Base-by-base conservation (phyloP, 305 asterid genomes). In the Salvia sclarea region DNA sequence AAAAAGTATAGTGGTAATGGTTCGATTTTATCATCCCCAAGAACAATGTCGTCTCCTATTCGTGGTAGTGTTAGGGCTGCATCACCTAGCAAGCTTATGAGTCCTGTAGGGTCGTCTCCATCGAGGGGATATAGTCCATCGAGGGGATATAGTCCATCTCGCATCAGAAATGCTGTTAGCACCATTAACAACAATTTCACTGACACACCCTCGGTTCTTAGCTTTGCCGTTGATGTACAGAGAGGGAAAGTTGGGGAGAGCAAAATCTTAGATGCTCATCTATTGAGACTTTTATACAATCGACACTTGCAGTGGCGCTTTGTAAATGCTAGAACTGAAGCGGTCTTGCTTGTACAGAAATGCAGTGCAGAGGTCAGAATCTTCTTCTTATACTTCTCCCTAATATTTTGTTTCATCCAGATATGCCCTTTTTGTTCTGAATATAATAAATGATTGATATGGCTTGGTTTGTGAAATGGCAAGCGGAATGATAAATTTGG, bases 261-360 rank as follows among this genome's bases (percentile, higher is more conserved):
- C 72, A 76, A 81, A 75, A 88, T 88, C 50, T 76, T 89, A 6
- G 97, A 91, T 66, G 99, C 97, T 54, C 98, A 88, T 67, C 48
- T 86, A 38, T 76, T 95, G 85, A 87, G 97, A 75, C 97, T 95
- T 84, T 70, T 95, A 47, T 89, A 91, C 72, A 91, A 95, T 78
- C 88, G 96, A 63, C 86, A 89, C 76, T 78, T 95, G 79, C 99
- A 95, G 72, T 91, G 97, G 98, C 89, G 98, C 72, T 88, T 91
- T 75, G 94, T 82, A 58, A 89, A 86, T 73, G 96, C 99, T 71
- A 84, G 86, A 74, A 86, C 83, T 47, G 97, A 91, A 79, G 94
- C 83, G 43, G 79, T 84, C 69, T 77, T 85, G 77, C 74, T 75
- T 56, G 87, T 81, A 72, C 99, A 91, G 88, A 84, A 81, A 82